Conservation (phyloP, 192 early-diverging fungal species). For the Geranomyces michiganensis region DNA sequence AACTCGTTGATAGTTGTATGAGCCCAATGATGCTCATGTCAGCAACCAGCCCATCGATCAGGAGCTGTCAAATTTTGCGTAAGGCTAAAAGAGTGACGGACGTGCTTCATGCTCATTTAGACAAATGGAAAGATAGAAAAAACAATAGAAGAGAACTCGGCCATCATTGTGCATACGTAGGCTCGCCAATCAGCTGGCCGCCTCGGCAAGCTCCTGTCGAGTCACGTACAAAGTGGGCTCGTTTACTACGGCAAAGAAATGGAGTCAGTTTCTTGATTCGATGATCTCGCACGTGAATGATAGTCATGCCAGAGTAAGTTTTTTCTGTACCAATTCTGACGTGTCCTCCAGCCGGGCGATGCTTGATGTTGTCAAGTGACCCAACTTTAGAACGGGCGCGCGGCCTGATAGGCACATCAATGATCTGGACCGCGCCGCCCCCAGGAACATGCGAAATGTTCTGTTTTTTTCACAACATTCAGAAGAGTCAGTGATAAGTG, state of each 20-base stretch:
- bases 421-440: constrained; percentile 13
- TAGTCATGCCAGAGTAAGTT: too few relatives aligned
- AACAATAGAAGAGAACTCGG: too few relatives aligned
- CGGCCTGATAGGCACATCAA: constrained; percentile 7
- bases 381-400: constrained; percentile 15
- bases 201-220: background rate
- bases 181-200: background rate
- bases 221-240: constrained; percentile 2
- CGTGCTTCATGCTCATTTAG: too few relatives aligned
- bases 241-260: background rate
- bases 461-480: background rate
- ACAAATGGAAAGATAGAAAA: too few relatives aligned
- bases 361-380: constrained; percentile 17
- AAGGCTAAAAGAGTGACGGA: too few relatives aligned
- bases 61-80: too few relatives aligned
- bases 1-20: too few relatives aligned
- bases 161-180: too few relatives aligned
- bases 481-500: too few relatives aligned
- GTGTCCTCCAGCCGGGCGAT: constrained; percentile 15
- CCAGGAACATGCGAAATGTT: constrained; percentile 11
- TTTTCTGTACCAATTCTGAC: constrained; percentile 17
- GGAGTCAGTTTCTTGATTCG: background rate
- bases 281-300: too few relatives aligned
- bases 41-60: too few relatives aligned
- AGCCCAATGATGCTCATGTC: too few relatives aligned